Conservation (phyloP, 2,329 filamentous ascomycete species). For the Helotiales sp. region DNA sequence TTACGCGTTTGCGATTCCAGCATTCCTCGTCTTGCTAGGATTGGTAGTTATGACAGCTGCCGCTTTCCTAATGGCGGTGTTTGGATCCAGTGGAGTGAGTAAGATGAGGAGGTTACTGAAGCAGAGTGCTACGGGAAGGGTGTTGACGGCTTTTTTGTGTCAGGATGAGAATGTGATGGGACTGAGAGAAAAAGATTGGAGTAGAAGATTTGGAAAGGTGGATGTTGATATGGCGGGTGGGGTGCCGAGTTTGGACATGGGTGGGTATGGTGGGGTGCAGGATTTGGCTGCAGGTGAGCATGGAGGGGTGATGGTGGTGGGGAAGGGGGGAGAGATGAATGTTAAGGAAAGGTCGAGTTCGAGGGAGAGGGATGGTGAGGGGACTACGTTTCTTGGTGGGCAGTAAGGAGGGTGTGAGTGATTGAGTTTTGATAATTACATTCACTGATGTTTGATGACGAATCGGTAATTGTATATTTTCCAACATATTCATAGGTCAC, state of each 20-base stretch:
- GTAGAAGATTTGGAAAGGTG: conserved; percentile 4
- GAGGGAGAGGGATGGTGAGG: neutral
- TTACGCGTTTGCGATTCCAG: conserved; percentile 19
- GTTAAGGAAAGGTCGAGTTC: neutral
- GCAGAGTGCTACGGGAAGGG: conserved; percentile 14
- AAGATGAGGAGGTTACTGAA: conserved; percentile 15
- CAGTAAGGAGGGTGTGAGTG: neutral
- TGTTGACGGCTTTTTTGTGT: conserved; percentile 19
- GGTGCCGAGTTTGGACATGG: conserved; percentile 3
- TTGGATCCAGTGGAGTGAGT: conserved; percentile 3
- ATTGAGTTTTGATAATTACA: neutral
- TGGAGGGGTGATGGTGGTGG: neutral
- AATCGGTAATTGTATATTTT: too few species aligned
- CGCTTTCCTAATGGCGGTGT: conserved; percentile 10
- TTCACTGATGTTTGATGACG: too few species aligned
- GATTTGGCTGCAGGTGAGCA: too few species aligned
- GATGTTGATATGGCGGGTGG: conserved; percentile 15
- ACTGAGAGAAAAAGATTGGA: conserved; percentile 15
- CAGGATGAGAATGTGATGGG: conserved; percentile 4
- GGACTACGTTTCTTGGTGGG: neutral
- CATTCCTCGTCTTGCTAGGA: conserved; percentile 6
- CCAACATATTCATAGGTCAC: too few species aligned
- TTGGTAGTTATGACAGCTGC: conserved; percentile 19
- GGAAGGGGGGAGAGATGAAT: neutral
- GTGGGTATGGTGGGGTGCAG: too few species aligned